Evolutionary conservation across 441 rosid genomes (phyloP).

Genomic region (Erodium texanum): DNA sequence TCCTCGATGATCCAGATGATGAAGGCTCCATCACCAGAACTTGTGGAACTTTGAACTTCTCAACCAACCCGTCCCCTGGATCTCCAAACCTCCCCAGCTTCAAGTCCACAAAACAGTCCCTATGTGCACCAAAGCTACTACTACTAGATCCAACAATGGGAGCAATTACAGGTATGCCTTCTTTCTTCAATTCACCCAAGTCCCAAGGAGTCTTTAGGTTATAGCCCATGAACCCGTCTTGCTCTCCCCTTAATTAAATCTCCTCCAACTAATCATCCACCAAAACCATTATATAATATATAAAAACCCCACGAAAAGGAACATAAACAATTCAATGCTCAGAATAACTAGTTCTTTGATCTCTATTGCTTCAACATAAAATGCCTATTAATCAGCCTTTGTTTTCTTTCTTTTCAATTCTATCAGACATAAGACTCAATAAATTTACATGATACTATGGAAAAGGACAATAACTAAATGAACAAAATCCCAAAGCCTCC

Average conservation of each 20-base stretch:
- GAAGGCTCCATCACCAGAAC: conserved; percentile 40
- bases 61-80: not conserved
- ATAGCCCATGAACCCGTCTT: conserved; percentile 22
- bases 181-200: conserved; percentile 6
- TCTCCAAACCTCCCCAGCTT: conserved; percentile 21
- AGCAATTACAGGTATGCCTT: conserved; percentile 16
- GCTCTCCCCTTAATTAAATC: conserved; percentile 11
- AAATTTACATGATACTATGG: not conserved
- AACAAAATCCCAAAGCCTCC: not conserved
- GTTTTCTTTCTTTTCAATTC: not conserved
- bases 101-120: conserved; percentile 10
- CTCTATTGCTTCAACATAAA: no score
- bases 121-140: conserved; percentile 9
- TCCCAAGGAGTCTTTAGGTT: conserved; percentile 17
- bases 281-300: not conserved
- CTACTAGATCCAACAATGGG: conserved; percentile 19
- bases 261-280: conserved; percentile 9
- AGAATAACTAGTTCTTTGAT: no score
- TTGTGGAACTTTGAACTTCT: no score
- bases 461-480: not conserved
- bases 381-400: no score
- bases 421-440: not conserved
- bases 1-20: conserved; percentile 35
- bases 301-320: no score
- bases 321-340: no score